Evolutionary conservation across 139 green algal genomes (phyloP).

Genomic region (Chlamydomonas sp.): DNA sequence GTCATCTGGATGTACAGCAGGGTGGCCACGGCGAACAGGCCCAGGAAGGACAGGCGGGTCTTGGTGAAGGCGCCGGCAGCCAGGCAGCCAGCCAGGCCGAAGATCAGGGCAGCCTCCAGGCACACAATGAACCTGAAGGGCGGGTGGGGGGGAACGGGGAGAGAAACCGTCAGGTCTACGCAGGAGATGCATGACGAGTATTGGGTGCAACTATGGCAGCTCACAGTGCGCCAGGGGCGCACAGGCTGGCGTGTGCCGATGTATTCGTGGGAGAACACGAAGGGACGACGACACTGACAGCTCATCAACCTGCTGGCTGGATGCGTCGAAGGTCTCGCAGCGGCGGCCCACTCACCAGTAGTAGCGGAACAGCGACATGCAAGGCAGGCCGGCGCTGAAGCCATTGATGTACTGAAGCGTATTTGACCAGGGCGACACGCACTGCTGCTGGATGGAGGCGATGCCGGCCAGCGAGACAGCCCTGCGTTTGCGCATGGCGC

Average conservation of each 20-base stretch:
- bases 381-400: neutral
- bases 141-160: no score
- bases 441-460: conserved; percentile 19
- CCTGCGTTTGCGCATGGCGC: neutral
- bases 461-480: conserved; percentile 28
- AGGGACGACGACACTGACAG: neutral
- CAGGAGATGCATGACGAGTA: neutral
- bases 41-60: conserved; percentile 3
- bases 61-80: conserved; percentile 7
- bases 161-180: no score
- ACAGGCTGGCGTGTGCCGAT: neutral
- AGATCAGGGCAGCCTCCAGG: conserved; percentile 4
- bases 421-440: neutral
- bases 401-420: neutral
- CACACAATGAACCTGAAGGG: conserved; percentile 31
- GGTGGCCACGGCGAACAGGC: conserved; percentile 27
- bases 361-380: conserved; percentile 34
- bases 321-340: no score
- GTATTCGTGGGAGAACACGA: neutral
- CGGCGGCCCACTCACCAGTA: conserved; percentile 14
- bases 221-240: neutral
- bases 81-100: neutral
- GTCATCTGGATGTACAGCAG: conserved; percentile 38
- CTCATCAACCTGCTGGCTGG: neutral
- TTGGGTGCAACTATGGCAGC: neutral